Evolutionary conservation across 177 flowering plant genomes (phyloP).

Genomic region (Vitis hybrid): DNA sequence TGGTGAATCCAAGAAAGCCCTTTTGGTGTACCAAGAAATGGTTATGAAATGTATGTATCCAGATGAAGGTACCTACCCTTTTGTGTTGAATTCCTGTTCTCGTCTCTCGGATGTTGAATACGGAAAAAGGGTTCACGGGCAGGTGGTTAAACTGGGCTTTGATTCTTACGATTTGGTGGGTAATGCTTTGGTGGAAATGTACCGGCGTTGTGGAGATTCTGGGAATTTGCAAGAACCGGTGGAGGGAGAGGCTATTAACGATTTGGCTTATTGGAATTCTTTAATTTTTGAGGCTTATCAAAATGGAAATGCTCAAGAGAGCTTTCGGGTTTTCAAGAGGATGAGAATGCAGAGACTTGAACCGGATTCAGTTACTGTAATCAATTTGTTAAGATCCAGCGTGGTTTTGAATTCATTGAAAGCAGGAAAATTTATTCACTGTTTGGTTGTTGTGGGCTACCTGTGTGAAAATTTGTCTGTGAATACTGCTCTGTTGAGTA

Average conservation of each 20-base stretch:
- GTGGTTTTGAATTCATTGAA: slow-evolving; percentile 36
- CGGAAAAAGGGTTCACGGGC: slow-evolving; percentile 39
- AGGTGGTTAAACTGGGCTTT: slow-evolving; percentile 45
- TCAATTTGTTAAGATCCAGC: slow-evolving; percentile 36
- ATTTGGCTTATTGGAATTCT: slow-evolving; percentile 29
- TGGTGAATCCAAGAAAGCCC: slow-evolving; percentile 30
- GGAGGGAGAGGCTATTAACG: slow-evolving; percentile 17
- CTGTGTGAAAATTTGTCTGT: slow-evolving; percentile 32
- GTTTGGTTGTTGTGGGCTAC: slow-evolving; percentile 32
- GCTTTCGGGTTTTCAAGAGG: slow-evolving; percentile 30
- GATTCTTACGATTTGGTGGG: slow-evolving; percentile 31
- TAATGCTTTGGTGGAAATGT: slow-evolving; percentile 31
- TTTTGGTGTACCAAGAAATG: slow-evolving; percentile 40
- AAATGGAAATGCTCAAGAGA: slow-evolving; percentile 24
- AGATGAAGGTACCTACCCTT: slow-evolving; percentile 43
- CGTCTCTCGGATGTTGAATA: slow-evolving; percentile 18
- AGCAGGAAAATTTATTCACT: slow-evolving; percentile 36
- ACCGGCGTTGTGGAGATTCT: slow-evolving; percentile 13
- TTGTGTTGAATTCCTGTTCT: slow-evolving; percentile 41
- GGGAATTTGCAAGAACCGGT: slow-evolving; percentile 11
- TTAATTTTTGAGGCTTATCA: slow-evolving; percentile 32
- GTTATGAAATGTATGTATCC: slow-evolving; percentile 34
- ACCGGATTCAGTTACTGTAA: slow-evolving; percentile 27
- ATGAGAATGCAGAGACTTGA: slow-evolving; percentile 34
- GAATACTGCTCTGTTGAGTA: slow-evolving; percentile 47